These are phyloP conservation scores for Pythium myriotylum DNA, from an alignment of 352 stramenopile species.

Conservation along the genomic window DNA sequence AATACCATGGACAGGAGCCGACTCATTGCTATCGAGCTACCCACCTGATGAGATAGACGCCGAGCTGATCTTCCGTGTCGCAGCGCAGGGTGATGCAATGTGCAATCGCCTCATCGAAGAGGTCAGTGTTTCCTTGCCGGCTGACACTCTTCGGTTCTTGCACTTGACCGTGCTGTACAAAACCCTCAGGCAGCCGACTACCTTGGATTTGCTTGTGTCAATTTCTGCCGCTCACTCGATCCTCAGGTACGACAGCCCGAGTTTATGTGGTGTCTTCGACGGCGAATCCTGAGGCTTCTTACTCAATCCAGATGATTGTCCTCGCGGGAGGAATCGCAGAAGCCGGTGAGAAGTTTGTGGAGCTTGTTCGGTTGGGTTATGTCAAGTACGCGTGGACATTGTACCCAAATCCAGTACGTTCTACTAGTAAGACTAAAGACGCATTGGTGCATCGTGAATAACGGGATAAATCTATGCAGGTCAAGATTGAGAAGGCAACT, in stretches of 20 bases:
- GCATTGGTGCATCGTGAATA: too few species aligned
- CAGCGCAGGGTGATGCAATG: conserved; percentile 64
- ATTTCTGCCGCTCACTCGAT: conserved; percentile 74
- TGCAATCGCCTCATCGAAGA: conserved; percentile 72
- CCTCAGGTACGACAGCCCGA: conserved; percentile 45
- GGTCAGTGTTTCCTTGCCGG: conserved; percentile 25
- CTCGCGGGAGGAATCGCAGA: conserved; percentile 78
- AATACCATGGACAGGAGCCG: conserved; percentile 31
- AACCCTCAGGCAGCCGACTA: conserved; percentile 71
- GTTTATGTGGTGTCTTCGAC: neutral
- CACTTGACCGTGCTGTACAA: neutral
- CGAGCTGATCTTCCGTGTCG: conserved; percentile 74
- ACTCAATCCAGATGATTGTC: conserved; percentile 66
- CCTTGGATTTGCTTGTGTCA: conserved; percentile 83
- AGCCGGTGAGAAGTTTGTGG: conserved; percentile 64
- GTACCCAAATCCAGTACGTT: conserved; percentile 72
- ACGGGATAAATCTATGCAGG: conserved; percentile 28
- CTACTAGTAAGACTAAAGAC: neutral
- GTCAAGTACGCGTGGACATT: conserved; percentile 74
- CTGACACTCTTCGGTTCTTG: neutral
- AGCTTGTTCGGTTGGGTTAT: conserved; percentile 64
- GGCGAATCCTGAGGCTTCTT: neutral
- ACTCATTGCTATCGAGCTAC: conserved; percentile 51
- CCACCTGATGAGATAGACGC: conserved; percentile 57
- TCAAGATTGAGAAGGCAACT: conserved; percentile 76